phyloP scores from a whole-genome alignment of 176 grass and related monocot species.

The Hordeum marinum region DNA sequence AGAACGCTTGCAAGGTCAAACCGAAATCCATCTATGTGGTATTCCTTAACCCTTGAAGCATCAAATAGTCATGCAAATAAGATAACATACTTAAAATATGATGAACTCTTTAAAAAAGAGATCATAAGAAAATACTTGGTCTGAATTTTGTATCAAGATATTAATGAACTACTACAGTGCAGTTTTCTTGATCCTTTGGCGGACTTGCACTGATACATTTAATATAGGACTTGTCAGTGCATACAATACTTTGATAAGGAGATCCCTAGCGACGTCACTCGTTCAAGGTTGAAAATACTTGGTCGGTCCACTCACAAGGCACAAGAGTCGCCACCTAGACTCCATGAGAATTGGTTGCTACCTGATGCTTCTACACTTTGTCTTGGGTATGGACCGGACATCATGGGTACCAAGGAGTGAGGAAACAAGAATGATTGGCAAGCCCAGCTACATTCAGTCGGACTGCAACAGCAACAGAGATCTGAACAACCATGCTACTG shows the following conservation, averaged over 20 bases:
- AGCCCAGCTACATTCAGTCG: not conserved
- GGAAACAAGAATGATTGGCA: not conserved
- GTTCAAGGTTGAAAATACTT: not conserved
- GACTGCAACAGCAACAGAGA: not conserved
- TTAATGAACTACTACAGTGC: not conserved
- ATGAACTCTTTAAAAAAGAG: not conserved
- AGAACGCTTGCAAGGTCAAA: constrained; percentile 98
- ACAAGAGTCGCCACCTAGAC: not conserved
- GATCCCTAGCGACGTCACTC: not conserved
- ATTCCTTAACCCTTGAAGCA: constrained; percentile 77
- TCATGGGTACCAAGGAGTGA: not conserved
- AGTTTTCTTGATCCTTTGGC: not conserved
- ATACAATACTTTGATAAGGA: not conserved
- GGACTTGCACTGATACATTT: not conserved
- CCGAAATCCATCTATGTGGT: constrained; percentile 97
- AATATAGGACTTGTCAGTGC: constrained; percentile 6
- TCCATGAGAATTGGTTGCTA: constrained; percentile 3
- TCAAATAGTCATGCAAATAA: not conserved
- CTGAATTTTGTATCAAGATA: not conserved
- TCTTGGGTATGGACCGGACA: not conserved
- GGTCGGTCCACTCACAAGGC: not conserved
- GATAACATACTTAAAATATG: not conserved
- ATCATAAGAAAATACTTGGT: not conserved
- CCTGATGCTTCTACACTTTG: not conserved
- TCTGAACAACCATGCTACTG: not conserved